Conservation (phyloP, 257 asterid genomes). For the Solanum rostratum region DNA sequence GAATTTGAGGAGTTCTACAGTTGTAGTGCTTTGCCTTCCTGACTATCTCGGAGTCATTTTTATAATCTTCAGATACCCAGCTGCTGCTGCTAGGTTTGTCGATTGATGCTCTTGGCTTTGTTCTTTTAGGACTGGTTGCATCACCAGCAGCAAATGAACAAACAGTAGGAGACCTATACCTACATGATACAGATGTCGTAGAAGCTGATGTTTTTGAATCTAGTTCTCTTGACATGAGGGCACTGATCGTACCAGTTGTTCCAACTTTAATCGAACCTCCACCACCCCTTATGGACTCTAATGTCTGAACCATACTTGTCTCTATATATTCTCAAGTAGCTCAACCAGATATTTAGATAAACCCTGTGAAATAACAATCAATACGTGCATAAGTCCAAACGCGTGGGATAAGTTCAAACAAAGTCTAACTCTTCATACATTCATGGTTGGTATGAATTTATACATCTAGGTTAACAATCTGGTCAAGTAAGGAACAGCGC, state of each 20-base stretch:
- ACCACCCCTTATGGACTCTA: constrained; percentile 61
- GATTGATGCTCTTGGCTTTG: constrained; percentile 17
- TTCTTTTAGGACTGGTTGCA: constrained; percentile 20
- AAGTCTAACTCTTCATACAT: not conserved
- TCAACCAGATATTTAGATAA: not conserved
- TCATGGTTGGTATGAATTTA: not conserved
- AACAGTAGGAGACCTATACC: not conserved
- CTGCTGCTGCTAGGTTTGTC: constrained; percentile 61
- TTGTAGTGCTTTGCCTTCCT: constrained; percentile 31
- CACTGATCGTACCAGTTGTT: constrained; percentile 70
- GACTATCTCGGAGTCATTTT: constrained; percentile 16
- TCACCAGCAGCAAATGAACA: constrained; percentile 13
- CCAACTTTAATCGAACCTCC: constrained; percentile 81
- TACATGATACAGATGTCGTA: constrained; percentile 5
- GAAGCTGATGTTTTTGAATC: constrained; percentile 34
- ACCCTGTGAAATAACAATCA: not conserved
- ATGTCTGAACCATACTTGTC: constrained; percentile 42
- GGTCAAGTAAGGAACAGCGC: not conserved
- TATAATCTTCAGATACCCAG: constrained; percentile 6
- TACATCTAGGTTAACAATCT: not conserved
- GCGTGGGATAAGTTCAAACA: not conserved
- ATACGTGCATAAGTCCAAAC: not conserved
- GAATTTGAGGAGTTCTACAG: constrained; percentile 39
- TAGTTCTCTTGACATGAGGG: constrained; percentile 67
- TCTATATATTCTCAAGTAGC: not conserved